Base-by-base conservation (phyloP, 1,284 basidiomycete genomes). In the Ceratobasidium sp. region DNA sequence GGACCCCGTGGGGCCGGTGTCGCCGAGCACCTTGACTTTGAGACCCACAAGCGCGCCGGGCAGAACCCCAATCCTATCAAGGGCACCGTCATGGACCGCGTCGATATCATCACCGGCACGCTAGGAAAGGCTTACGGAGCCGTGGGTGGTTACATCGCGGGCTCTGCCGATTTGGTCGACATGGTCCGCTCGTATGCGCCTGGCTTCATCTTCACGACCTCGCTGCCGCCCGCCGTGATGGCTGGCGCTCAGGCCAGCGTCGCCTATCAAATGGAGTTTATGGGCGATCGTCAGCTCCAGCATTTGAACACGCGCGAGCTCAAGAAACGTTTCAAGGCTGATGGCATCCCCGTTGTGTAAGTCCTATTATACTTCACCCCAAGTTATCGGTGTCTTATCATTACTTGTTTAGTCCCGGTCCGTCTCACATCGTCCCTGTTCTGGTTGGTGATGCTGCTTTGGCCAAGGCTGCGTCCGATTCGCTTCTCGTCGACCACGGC, bases 141-240 rank as follows among this genome's bases (percentile, higher is more conserved):
- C 73, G 92, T 99, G 72, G 97, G 97, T 71, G 97, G 96, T 72
- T 99, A 99, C 83, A 94, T 99, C 77, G 96, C 96, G 72, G 97
- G 93, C 71, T 98, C 95, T 15, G 85, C 89, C 74, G 89, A 95
- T 76, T 90, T 99, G 76, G 93, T 99, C 73, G 93, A 95, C 79
- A 90, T 94, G 85, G 90, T 99, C 75, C 88, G 97, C 75, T 98
- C 96, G 54, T 99, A 98, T 79, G 96, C 96, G 67, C 93, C 97
- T 56, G 97, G 97, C 73, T 99, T 99, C 83, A 99, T 99, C 83
- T 99, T 99, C 82, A 98, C 96, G 17, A 99, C 97, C 17, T 98
- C 97, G 47, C 88, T 99, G 50, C 97, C 97, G 50, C 97, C 97
- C 27, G 88, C 91, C 34, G 92, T 92, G 69, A 90, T 97, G 69